Base-by-base conservation (phyloP, 345 rosid species). In the Draba incana region DNA sequence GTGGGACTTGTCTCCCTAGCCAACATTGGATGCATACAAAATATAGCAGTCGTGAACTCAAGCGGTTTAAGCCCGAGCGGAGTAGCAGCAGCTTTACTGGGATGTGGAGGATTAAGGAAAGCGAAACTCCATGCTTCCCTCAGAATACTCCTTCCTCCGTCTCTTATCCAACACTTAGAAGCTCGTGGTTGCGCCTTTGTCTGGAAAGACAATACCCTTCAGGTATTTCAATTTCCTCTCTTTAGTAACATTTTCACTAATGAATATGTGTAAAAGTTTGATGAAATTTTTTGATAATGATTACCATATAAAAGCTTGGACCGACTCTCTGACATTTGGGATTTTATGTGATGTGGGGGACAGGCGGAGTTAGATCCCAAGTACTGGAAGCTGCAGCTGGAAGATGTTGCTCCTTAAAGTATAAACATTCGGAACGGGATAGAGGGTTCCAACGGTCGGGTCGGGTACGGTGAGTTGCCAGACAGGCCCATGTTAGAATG, bases 51-150 rank as follows among this genome's bases (percentile, higher is more conserved):
- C 2, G 79, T 82, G 66, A 81, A 77, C 28, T 37, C 63, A 61
- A 50, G 56, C 0, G 85, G 79, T 13, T 56, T 82, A 64, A 79
- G 79, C 51, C 73, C 83, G 39, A 79, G 75, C 13, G 85, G 85
- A 39, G 77, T 82, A 62, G 79, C 81, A 70, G 83, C 83, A 50
- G 81, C 78, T 1, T 52, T 82, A 65, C 43, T 82, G 35, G 83
- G 81, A 4, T 82, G 83, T 64, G 65, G 78, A 70, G 77, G 77
- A 35, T 44, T 79, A 58, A 76, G 74, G 44, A 81, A 81, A 79
- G 81, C 61, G 61, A 81, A 81, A 64, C 81, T 81, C 6, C 82
- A 81, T 46, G 68, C 77, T n/a, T 79, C 81, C 5, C 61, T 81
- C 3, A 79, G 70, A 54, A 6, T 62, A 15, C 9, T 74, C 1